A percentile compares a stretch with the other conserved stretches of the same genome.
Evolutionary conservation across 1,284 basidiomycete genomes (phyloP).

Genomic region (Tilletia horrida): DNA sequence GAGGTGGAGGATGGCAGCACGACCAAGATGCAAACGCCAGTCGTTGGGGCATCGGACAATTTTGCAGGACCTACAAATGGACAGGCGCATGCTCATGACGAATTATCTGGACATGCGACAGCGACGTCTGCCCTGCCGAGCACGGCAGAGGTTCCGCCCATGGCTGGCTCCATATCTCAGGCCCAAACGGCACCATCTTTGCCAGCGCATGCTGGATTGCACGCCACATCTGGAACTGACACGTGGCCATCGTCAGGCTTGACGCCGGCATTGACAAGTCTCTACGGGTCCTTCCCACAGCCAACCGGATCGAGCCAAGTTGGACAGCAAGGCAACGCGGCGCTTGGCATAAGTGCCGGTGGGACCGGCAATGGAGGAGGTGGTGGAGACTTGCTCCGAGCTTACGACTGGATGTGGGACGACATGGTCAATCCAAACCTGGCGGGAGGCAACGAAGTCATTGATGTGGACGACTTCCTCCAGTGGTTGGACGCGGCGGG

Average conservation of each 20-base stretch:
- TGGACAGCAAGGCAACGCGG: neutral
- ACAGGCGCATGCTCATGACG: neutral
- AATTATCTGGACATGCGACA: neutral
- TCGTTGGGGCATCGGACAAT: neutral
- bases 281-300: conserved; percentile 3
- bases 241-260: neutral
- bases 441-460: conserved; percentile 6
- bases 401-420: conserved; percentile 18
- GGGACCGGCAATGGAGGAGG: neutral
- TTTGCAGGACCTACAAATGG: neutral
- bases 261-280: neutral
- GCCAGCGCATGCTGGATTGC: neutral
- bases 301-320: too few species aligned
- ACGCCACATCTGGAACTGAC: neutral
- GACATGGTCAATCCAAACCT: conserved; percentile 15
- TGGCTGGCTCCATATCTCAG: neutral
- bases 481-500: conserved; percentile 14
- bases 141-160: neutral
- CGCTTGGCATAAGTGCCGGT: neutral
- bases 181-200: neutral
- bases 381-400: conserved; percentile 1
- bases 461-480: conserved; percentile 10
- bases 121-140: too few species aligned
- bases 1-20: conserved; percentile 14
- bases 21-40: conserved; percentile 4